Conservation (phyloP, 805 yeast species). For the Pichia kluyveri region DNA sequence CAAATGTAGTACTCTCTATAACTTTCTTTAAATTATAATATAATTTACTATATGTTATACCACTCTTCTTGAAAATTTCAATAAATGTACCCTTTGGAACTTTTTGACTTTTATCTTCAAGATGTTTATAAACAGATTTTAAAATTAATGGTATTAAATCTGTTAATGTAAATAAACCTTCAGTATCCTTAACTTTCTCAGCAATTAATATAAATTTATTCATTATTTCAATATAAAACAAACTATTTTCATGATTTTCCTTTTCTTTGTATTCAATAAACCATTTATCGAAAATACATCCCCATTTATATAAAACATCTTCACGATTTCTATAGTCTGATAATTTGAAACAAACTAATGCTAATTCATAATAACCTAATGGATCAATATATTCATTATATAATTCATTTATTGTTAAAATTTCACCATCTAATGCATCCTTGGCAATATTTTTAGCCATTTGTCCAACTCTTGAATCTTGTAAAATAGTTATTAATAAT, state of each 20-base stretch:
- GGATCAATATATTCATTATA: slow-evolving; percentile 86
- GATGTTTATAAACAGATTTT: slow-evolving; percentile 35
- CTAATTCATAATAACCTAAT: slow-evolving; percentile 75
- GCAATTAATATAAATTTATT: slow-evolving; percentile 41
- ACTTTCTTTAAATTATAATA: slow-evolving; percentile 56
- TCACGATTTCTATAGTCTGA: slow-evolving; percentile 82
- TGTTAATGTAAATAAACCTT: slow-evolving; percentile 71
- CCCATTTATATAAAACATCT: slow-evolving; percentile 78
- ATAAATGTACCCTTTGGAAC: slow-evolving; percentile 42
- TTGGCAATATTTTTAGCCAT: slow-evolving; percentile 43
- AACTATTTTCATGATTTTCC: slow-evolving; percentile 19
- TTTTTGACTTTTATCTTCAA: slow-evolving; percentile 5
- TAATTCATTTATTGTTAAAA: slow-evolving; percentile 65
- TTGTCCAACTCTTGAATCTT: slow-evolving; percentile 41
- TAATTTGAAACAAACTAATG: slow-evolving; percentile 67
- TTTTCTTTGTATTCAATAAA: slow-evolving; percentile 23
- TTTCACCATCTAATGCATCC: slow-evolving; percentile 48
- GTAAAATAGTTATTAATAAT: slow-evolving; percentile 37
- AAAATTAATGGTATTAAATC: slow-evolving; percentile 59
- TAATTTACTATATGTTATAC: slow-evolving; percentile 54
- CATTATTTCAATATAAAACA: slow-evolving; percentile 30
- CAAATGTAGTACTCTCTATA: slow-evolving; percentile 50
- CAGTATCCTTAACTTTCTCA: slow-evolving; percentile 54
- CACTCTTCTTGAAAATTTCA: slow-evolving; percentile 55
- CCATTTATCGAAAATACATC: slow-evolving; percentile 51